These are phyloP conservation scores for Brettanomyces anomalus DNA, from an alignment of 805 yeast species.

Conservation along the genomic window DNA sequence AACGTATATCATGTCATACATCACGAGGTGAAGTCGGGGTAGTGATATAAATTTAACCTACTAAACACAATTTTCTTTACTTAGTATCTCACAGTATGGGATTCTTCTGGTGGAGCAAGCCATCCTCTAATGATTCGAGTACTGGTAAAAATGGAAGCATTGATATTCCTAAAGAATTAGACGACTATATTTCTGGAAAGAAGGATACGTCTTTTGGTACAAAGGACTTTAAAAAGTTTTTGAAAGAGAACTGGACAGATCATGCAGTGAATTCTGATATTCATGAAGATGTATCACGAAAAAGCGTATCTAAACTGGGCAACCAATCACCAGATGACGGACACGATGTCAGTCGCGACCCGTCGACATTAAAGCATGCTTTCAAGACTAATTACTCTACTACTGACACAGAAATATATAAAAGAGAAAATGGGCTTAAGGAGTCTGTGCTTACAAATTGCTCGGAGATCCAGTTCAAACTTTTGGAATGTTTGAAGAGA, in stretches of 20 bases:
- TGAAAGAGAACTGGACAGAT: constrained; percentile 6
- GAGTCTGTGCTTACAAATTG: constrained; percentile 26
- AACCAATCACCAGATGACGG: too few species aligned
- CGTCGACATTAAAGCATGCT: too few species aligned
- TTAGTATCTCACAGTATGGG: constrained; percentile 9
- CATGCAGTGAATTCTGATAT: constrained; percentile 2
- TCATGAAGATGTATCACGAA: neutral
- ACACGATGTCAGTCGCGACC: constrained; percentile 3
- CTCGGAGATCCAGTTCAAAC: constrained; percentile 23
- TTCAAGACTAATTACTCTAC: constrained; percentile 6
- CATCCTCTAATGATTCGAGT: neutral
- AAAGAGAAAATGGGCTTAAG: constrained; percentile 17
- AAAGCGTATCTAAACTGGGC: too few species aligned
- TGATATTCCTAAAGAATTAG: constrained; percentile 18
- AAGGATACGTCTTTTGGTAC: constrained; percentile 22
- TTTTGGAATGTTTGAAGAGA: constrained; percentile 18
- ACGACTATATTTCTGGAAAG: constrained; percentile 14
- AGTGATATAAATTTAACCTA: too few species aligned
- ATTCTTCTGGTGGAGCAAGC: constrained; percentile 6
- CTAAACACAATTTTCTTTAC: neutral
- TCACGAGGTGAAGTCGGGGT: too few species aligned
- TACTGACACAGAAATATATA: constrained; percentile 19
- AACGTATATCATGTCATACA: too few species aligned
- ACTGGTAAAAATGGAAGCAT: neutral
- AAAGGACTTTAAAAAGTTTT: constrained; percentile 22